phyloP scores from a whole-genome alignment of 371 early-diverging fungal species.

The Zychaea mexicana region DNA sequence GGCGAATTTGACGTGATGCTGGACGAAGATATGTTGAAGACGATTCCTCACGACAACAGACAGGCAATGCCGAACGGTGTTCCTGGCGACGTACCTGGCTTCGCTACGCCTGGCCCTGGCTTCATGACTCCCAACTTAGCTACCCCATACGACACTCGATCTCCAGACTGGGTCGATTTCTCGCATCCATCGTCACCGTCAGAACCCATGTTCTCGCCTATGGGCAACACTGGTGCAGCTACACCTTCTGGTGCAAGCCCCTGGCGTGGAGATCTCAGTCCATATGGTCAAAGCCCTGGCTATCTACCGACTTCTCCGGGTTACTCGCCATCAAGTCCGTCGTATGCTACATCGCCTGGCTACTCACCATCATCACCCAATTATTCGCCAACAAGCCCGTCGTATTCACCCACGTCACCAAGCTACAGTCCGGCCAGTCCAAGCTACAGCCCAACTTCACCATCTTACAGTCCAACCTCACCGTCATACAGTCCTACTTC shows the following conservation, averaged over 20 bases:
- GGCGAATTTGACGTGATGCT: conserved; percentile 94
- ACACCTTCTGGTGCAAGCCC: conserved; percentile 43
- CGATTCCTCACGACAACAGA: conserved; percentile 50
- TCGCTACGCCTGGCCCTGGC: conserved; percentile 52
- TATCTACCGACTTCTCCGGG: conserved; percentile 83
- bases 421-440: conserved; percentile 68
- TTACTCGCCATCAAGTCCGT: conserved; percentile 71
- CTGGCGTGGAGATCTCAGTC: conserved; percentile 55
- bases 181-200: conserved; percentile 60
- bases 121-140: conserved; percentile 62
- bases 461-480: conserved; percentile 68
- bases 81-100: conserved; percentile 45
- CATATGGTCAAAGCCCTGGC: conserved; percentile 61
- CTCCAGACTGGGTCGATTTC: conserved; percentile 61
- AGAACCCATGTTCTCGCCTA: conserved; percentile 69
- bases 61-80: conserved; percentile 44
- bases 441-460: conserved; percentile 69
- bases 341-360: conserved; percentile 52
- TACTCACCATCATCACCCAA: conserved; percentile 77
- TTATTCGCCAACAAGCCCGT: conserved; percentile 70
- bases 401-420: conserved; percentile 65
- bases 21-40: conserved; percentile 87
- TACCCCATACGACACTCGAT: conserved; percentile 60
- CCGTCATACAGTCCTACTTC: conserved; percentile 82
- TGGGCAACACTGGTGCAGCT: conserved; percentile 58